Base-by-base conservation (phyloP, 345 rosid species). In the Balakata baccata region DNA sequence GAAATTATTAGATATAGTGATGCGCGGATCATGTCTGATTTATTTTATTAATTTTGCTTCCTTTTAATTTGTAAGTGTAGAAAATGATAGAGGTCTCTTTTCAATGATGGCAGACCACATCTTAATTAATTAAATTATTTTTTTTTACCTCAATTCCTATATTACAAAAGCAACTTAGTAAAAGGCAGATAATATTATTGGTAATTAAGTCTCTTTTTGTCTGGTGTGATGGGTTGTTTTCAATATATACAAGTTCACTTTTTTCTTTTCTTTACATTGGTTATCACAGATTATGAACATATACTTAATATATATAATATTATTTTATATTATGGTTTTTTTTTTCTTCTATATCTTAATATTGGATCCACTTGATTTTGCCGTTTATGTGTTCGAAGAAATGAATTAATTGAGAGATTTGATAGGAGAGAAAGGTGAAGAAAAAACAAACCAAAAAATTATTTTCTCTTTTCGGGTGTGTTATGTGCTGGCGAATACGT, bases 91-190 rank as follows among this genome's bases (percentile, higher is more conserved):
- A 70, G 74, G 51, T 59, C 66, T 51, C 77, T 83, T 79, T 86
- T 69, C 76, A 63, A 37, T 78, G 50, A 69, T 86, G 87, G 87
- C 85, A 76, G 80, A 78, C 83, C 79, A 61, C 79, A 61, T 49
- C 51, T 67, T 57, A 18, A 46, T 69, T 79, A 37, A 71, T 54
- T 71, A 71, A 22, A 50, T 77, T 64, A 59, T 53, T 43, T 29
- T 62, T 58, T 62, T n/a, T 66, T 71, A 68, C 72, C 38, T 54
- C 58, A 61, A 47, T 25, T 62, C 53, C 52, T 4, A 38, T 69
- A 25, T 9, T 58, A 65, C 74, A 67, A 80, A 78, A 78, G 70
- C 81, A 79, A 29, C 62, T 47, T 59, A 64, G 34, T 29, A 29
- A 29, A 29, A 29, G 34, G 2, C 34, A 29, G 34, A 29, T 29